These are phyloP conservation scores for Phaeolepiota aurea DNA, from an alignment of 768 basidiomycete species.

Conservation along the genomic window DNA sequence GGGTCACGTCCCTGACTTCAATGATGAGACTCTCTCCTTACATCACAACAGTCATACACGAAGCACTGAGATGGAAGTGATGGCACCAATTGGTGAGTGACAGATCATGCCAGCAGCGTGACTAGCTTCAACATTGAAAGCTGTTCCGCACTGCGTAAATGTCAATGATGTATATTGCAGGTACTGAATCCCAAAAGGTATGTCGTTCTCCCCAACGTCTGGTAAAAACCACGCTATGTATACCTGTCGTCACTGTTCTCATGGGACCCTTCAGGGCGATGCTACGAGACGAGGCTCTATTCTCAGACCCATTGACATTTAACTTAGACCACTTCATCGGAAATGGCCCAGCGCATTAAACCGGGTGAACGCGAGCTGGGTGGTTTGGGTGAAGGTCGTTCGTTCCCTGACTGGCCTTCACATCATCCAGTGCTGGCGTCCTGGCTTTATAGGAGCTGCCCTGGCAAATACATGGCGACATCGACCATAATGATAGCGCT, in stretches of 20 bases:
- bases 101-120: neutral
- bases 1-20: neutral
- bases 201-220: neutral
- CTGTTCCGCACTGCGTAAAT: neutral
- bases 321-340: slow-evolving; percentile 8
- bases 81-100: slow-evolving; percentile 1
- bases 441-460: slow-evolving; percentile 5
- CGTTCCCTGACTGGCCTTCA: neutral
- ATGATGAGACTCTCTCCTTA: neutral
- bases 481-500: slow-evolving; percentile 6
- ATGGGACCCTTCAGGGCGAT: slow-evolving; percentile 9
- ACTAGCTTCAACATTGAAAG: neutral
- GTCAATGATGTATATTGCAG: neutral
- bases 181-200: neutral
- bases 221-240: neutral
- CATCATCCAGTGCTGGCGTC: neutral
- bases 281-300: slow-evolving; percentile 6
- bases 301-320: slow-evolving; percentile 8
- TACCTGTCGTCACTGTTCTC: neutral
- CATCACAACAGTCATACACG: neutral
- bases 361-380: slow-evolving; percentile 3
- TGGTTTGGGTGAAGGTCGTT: slow-evolving; percentile 11
- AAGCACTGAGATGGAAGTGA: neutral
- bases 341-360: slow-evolving; percentile 6
- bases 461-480: slow-evolving; percentile 5